Evolutionary conservation across 768 basidiomycete genomes (phyloP).

Genomic region (Amanita rubescens): DNA sequence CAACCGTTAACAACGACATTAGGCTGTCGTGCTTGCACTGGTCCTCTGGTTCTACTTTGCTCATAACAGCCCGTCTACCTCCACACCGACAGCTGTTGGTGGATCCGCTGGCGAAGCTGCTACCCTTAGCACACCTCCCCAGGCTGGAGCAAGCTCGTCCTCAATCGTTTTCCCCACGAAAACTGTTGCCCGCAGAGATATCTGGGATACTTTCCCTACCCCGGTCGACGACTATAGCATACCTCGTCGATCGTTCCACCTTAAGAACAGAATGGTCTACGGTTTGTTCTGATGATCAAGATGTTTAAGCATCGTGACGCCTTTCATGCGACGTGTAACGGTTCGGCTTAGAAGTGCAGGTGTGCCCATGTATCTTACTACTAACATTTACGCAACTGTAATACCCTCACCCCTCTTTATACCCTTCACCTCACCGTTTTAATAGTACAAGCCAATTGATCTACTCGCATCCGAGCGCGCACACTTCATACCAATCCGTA

Average conservation of each 20-base stretch:
- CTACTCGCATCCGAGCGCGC: background rate
- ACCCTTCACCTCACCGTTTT: background rate
- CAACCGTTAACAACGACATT: background rate
- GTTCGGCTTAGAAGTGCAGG: background rate
- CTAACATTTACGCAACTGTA: background rate
- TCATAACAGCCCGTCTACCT: conserved; percentile 40
- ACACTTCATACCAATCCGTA: background rate
- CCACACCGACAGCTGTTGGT: conserved; percentile 54
- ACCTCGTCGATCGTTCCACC: background rate
- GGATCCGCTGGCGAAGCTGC: conserved; percentile 46
- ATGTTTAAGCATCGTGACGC: background rate
- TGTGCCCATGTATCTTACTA: background rate
- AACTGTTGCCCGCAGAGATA: conserved; percentile 38
- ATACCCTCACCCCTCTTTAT: background rate
- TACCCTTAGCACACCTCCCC: conserved; percentile 13
- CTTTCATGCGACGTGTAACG: background rate
- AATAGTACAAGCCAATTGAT: background rate
- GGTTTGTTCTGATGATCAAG: background rate
- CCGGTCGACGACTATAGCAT: background rate
- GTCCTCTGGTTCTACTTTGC: conserved; percentile 55
- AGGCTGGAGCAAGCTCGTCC: conserved; percentile 17
- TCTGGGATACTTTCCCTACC: background rate
- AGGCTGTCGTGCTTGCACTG: conserved; percentile 49
- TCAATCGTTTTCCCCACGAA: conserved; percentile 52
- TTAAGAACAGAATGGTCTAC: conserved; percentile 2